Conservation (phyloP, 345 rosid genomes). For the Lepidium africanum region DNA sequence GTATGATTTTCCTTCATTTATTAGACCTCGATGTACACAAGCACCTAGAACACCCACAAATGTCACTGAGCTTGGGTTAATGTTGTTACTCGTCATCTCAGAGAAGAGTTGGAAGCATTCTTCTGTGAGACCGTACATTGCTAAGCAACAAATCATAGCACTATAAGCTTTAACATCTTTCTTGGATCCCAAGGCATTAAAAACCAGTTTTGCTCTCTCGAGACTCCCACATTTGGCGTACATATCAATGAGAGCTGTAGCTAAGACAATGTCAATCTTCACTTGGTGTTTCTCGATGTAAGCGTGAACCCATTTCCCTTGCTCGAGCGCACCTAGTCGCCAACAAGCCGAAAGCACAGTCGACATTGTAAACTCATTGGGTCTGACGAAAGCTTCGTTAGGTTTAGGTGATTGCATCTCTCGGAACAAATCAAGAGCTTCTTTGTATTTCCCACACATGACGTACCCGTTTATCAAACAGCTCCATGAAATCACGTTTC, state of each 20-base stretch:
- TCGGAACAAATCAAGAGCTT: constrained; percentile 39
- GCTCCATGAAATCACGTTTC: constrained; percentile 51
- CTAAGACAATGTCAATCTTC: constrained; percentile 40
- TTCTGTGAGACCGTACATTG: constrained; percentile 35
- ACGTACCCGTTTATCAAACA: constrained; percentile 46
- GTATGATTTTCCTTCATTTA: constrained; percentile 31
- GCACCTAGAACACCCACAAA: constrained; percentile 53
- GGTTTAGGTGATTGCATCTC: constrained; percentile 34
- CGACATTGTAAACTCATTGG: constrained; percentile 47
- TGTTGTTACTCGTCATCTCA: constrained; percentile 41
- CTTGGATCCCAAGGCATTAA: constrained; percentile 17
- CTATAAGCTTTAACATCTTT: constrained; percentile 55
- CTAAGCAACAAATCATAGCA: constrained; percentile 41
- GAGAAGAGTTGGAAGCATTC: constrained; percentile 43
- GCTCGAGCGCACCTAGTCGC: constrained; percentile 41
- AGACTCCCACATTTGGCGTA: constrained; percentile 55
- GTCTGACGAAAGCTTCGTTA: constrained; percentile 13
- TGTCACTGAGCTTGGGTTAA: constrained; percentile 50
- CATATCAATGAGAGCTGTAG: constrained; percentile 56
- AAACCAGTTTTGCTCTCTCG: constrained; percentile 36
- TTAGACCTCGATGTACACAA: constrained; percentile 43
- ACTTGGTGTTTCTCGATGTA: constrained; percentile 34
- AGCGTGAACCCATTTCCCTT: constrained; percentile 45
- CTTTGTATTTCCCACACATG: constrained; percentile 36
- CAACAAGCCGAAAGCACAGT: constrained; percentile 49